phyloP scores from a whole-genome alignment of 2,329 filamentous ascomycete species.

The Berkeleyomyces basicola region DNA sequence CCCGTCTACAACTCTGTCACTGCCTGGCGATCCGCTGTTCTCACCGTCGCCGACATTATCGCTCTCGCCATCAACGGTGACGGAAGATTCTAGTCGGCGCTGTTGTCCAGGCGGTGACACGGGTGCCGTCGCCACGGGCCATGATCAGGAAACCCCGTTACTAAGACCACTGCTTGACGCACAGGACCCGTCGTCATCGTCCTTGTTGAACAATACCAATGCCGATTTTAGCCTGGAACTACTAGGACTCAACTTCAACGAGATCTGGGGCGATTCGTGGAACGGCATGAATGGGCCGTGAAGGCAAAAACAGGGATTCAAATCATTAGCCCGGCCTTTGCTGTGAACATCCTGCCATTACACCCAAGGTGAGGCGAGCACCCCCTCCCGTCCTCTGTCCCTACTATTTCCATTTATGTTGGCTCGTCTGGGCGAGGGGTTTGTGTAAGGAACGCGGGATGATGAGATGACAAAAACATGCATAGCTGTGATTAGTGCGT shows the following conservation, averaged over 20 bases:
- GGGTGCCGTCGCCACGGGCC: background rate
- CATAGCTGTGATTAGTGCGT: background rate
- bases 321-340: too few species aligned
- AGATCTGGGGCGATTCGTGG: conserved; percentile 37
- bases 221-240: conserved; percentile 38
- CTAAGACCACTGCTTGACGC: conserved; percentile 9
- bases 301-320: background rate
- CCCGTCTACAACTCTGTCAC: conserved; percentile 7
- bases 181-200: conserved; percentile 22
- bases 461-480: background rate
- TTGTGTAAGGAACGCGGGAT: background rate
- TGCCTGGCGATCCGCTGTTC: conserved; percentile 9
- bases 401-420: background rate
- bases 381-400: background rate
- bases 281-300: conserved; percentile 20
- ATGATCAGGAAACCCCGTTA: conserved; percentile 4
- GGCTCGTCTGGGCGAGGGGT: background rate
- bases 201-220: conserved; percentile 18
- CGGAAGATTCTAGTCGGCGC: conserved; percentile 8
- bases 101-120: conserved; percentile 16
- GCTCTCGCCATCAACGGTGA: conserved; percentile 13
- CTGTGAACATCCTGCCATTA: too few species aligned
- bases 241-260: conserved; percentile 36
- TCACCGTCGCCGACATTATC: conserved; percentile 23
- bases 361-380: background rate